These are phyloP conservation scores for Fraxinus greggii DNA, from an alignment of 305 asterid species.

Conservation along the genomic window DNA sequence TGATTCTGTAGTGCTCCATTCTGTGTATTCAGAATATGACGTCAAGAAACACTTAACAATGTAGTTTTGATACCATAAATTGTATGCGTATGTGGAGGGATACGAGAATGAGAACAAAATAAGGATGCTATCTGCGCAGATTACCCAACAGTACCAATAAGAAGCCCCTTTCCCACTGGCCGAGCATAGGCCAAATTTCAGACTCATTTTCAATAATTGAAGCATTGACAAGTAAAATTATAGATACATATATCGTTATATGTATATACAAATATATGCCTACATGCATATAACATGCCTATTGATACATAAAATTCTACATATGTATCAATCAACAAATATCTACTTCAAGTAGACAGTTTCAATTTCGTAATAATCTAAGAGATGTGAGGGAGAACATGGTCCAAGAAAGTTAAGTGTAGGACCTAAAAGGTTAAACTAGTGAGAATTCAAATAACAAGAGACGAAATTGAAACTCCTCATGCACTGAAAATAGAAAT, in stretches of 20 bases:
- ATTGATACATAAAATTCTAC: not conserved
- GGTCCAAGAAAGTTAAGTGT: not conserved
- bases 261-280: not conserved
- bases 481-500: not conserved
- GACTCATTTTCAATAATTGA: not conserved
- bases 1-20: constrained; percentile 93
- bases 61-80: not conserved
- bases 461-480: not conserved
- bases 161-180: not conserved
- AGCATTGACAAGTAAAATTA: not conserved
- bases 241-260: not conserved
- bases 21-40: constrained; percentile 39
- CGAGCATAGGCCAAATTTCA: not conserved
- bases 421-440: not conserved
- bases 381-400: not conserved
- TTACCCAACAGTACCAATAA: not conserved
- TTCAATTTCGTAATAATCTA: not conserved
- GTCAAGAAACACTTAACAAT: constrained; percentile 11
- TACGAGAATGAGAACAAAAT: not conserved
- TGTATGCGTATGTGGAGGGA: not conserved
- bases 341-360: not conserved
- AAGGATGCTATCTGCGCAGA: not conserved
- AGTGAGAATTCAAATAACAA: not conserved
- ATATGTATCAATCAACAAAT: not conserved
- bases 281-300: not conserved